phyloP scores from a whole-genome alignment of 1,139 yeast species.

The Pichia sp. region DNA sequence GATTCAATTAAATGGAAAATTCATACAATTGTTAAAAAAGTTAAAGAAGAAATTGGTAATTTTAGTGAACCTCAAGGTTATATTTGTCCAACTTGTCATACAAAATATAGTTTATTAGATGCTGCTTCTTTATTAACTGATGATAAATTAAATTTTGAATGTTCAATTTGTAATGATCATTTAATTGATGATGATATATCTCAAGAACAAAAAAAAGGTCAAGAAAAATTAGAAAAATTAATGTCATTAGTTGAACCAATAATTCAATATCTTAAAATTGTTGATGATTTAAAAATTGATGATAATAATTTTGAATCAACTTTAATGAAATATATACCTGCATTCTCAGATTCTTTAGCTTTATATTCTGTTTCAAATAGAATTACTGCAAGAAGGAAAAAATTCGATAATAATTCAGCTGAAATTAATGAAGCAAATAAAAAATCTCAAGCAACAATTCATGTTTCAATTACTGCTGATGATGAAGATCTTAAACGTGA shows the following conservation, averaged over 20 bases:
- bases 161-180: constrained; percentile 75
- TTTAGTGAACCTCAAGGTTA: constrained; percentile 93
- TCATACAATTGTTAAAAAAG: constrained; percentile 70
- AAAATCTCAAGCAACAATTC: constrained; percentile 63
- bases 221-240: constrained; percentile 71
- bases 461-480: constrained; percentile 86
- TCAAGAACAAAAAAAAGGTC: constrained; percentile 74
- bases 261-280: constrained; percentile 71
- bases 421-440: constrained; percentile 30
- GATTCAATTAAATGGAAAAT: constrained; percentile 97
- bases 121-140: constrained; percentile 77
- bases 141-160: constrained; percentile 72
- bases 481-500: constrained; percentile 67
- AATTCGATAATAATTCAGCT: constrained; percentile 14
- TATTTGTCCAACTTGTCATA: constrained; percentile 78
- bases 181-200: constrained; percentile 85
- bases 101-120: constrained; percentile 77
- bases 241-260: constrained; percentile 90
- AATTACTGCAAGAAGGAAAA: constrained; percentile 29
- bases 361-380: constrained; percentile 48
- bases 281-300: constrained; percentile 78
- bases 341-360: constrained; percentile 63
- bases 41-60: constrained; percentile 75
- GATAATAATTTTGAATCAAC: constrained; percentile 86
- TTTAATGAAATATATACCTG: constrained; percentile 73